Percentiles rank a stretch among this genome's conserved stretches.
Evolutionary conservation across 2,329 filamentous ascomycete genomes (phyloP).

Genomic region (Fusarium papillatum): DNA sequence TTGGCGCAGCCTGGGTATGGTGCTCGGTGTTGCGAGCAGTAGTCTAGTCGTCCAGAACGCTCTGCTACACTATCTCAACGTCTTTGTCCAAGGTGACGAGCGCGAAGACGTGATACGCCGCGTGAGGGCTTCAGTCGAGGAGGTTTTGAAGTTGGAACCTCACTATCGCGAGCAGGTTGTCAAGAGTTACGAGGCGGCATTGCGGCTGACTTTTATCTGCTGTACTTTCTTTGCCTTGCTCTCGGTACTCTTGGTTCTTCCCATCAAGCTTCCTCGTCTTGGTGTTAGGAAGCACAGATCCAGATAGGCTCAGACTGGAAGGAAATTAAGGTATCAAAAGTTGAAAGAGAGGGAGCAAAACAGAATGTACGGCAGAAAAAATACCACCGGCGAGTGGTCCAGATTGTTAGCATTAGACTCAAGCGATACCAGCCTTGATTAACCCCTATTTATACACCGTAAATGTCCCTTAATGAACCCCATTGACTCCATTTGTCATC

Average conservation of each 20-base stretch:
- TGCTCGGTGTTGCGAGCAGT: constrained; percentile 80
- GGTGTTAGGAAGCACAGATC: constrained; percentile 53
- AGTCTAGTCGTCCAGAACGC: constrained; percentile 82
- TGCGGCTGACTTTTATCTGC: constrained; percentile 61
- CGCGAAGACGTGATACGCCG: constrained; percentile 67
- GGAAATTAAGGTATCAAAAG: background rate
- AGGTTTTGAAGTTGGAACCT: constrained; percentile 59
- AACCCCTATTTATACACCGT: constrained; percentile 40
- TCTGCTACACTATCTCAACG: constrained; percentile 70
- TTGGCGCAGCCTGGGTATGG: constrained; percentile 79
- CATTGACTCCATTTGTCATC: constrained; percentile 50
- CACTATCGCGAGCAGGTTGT: constrained; percentile 68
- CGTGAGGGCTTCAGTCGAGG: constrained; percentile 68
- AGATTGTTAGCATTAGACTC: constrained; percentile 36
- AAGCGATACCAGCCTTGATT: constrained; percentile 27
- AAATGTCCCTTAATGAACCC: constrained; percentile 51
- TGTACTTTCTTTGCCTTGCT: constrained; percentile 62
- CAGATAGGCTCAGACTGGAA: background rate
- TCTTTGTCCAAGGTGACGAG: constrained; percentile 69
- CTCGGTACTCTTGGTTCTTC: constrained; percentile 61
- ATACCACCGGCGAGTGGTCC: constrained; percentile 5
- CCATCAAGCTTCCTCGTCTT: constrained; percentile 67
- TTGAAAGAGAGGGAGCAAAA: constrained; percentile 12
- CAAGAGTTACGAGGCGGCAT: constrained; percentile 64
- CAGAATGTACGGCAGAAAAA: constrained; percentile 5